Conservation (phyloP, 257 asterid species). For the Dorcoceras hygrometricum region DNA sequence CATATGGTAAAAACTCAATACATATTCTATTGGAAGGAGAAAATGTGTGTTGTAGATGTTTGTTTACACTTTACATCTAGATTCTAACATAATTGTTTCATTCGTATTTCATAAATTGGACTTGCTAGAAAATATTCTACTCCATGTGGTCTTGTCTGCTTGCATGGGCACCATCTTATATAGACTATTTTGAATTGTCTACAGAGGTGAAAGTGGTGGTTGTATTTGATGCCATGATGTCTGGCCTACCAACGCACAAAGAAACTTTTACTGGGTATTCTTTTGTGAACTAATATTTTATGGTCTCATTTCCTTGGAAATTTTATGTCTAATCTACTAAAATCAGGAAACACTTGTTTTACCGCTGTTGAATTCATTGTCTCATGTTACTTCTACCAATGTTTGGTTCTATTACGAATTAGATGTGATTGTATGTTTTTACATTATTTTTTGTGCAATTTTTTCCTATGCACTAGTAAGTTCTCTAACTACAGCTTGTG, state of each 20-base stretch:
- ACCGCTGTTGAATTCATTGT: constrained; percentile 9
- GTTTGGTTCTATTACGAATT: not conserved
- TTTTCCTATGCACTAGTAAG: not conserved
- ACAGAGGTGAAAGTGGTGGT: constrained; percentile 97
- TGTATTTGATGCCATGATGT: constrained; percentile 97
- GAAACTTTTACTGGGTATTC: constrained; percentile 80
- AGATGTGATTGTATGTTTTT: not conserved
- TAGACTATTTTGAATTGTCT: constrained; percentile 29
- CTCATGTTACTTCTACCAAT: constrained; percentile 6
- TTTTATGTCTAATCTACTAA: not conserved
- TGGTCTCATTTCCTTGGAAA: constrained; percentile 7
- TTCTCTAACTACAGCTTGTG: not conserved
- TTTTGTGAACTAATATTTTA: constrained; percentile 22
- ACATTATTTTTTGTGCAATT: not conserved
- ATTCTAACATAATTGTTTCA: not conserved
- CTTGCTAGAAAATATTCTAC: not conserved
- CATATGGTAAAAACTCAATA: not conserved
- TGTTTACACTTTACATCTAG: not conserved
- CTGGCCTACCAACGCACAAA: constrained; percentile 80
- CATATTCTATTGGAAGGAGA: constrained; percentile 1
- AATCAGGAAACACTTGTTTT: constrained; percentile 6
- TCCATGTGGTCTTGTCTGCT: not conserved
- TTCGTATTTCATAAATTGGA: not conserved
- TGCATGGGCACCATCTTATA: constrained; percentile 17
- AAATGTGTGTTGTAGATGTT: not conserved